A percentile compares a stretch with the other conserved stretches of the same genome.
Evolutionary conservation across 106 monocot species (phyloP).

Genomic region (Dendrobium officinale): DNA sequence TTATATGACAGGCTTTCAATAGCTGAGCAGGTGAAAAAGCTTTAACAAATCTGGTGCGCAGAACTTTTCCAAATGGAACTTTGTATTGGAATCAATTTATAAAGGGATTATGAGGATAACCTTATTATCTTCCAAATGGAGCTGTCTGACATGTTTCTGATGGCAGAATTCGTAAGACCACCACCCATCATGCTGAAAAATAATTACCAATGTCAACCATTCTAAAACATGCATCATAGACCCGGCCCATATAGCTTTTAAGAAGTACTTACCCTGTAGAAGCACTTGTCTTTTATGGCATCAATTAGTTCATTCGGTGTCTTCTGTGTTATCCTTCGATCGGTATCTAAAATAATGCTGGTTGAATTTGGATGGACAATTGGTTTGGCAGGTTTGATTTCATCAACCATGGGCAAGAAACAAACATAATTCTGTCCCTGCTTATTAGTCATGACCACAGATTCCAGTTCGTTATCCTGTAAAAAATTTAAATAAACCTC

Average conservation of each 20-base stretch:
- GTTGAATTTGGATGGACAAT: constrained; percentile 48
- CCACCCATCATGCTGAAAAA: constrained; percentile 80
- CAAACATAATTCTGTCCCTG: constrained; percentile 60
- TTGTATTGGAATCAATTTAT: too few species aligned
- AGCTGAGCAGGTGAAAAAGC: too few species aligned
- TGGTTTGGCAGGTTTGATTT: constrained; percentile 45
- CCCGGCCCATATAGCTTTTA: not conserved
- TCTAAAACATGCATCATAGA: not conserved
- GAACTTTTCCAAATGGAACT: too few species aligned
- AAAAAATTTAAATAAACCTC: not conserved
- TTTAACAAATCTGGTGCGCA: too few species aligned
- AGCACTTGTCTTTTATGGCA: constrained; percentile 60
- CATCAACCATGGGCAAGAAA: constrained; percentile 65
- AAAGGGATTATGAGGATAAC: constrained; percentile 16
- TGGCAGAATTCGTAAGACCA: constrained; percentile 93
- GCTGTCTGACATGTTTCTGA: constrained; percentile 52
- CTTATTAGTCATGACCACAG: constrained; percentile 59
- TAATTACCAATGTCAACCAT: not conserved
- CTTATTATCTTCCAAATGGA: constrained; percentile 71
- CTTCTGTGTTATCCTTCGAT: constrained; percentile 50
- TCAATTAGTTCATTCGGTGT: constrained; percentile 87
- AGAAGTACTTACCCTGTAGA: constrained; percentile 44
- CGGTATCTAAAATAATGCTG: constrained; percentile 46
- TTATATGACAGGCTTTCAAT: too few species aligned
- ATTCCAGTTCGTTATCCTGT: constrained; percentile 63